Evolutionary conservation across 805 yeast genomes (phyloP).

Genomic region (Wickerhamomyces strasburgensis): DNA sequence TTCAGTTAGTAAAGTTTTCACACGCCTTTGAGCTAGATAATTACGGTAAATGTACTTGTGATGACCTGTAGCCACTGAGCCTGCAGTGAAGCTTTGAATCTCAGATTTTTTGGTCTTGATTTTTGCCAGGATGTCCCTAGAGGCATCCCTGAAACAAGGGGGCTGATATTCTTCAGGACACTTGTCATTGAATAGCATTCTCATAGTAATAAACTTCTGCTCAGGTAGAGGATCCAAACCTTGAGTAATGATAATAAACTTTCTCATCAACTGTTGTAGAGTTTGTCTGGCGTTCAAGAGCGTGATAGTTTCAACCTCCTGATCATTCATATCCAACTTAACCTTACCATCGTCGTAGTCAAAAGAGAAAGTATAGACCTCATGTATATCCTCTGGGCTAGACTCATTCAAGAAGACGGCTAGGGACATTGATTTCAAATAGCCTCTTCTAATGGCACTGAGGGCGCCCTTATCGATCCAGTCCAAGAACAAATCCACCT

Average conservation of each 20-base stretch:
- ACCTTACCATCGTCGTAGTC: constrained; percentile 33
- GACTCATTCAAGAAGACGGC: constrained; percentile 39
- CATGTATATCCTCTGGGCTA: constrained; percentile 39
- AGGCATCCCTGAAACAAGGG: constrained; percentile 40
- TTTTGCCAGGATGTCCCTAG: constrained; percentile 30
- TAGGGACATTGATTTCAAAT: constrained; percentile 40
- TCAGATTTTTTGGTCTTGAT: constrained; percentile 19
- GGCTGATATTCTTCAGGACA: constrained; percentile 49
- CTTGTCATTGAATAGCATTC: constrained; percentile 42
- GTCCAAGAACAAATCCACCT: constrained; percentile 44
- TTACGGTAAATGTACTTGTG: constrained; percentile 19
- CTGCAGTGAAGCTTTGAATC: constrained; percentile 22
- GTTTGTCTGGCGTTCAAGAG: constrained; percentile 36
- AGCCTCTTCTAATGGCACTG: constrained; percentile 38
- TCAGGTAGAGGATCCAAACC: constrained; percentile 46
- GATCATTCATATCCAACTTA: constrained; percentile 21
- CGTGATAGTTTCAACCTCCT: constrained; percentile 9
- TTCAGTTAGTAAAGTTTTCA: constrained; percentile 5
- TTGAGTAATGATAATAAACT: constrained; percentile 50
- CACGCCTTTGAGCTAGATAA: not conserved
- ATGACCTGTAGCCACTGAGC: constrained; percentile 27
- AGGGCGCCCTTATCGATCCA: constrained; percentile 51
- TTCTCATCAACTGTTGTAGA: constrained; percentile 44
- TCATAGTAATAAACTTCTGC: constrained; percentile 41
- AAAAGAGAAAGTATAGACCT: constrained; percentile 47